Base-by-base conservation (phyloP, 2,329 filamentous ascomycete genomes). In the Penicillium thymicola region DNA sequence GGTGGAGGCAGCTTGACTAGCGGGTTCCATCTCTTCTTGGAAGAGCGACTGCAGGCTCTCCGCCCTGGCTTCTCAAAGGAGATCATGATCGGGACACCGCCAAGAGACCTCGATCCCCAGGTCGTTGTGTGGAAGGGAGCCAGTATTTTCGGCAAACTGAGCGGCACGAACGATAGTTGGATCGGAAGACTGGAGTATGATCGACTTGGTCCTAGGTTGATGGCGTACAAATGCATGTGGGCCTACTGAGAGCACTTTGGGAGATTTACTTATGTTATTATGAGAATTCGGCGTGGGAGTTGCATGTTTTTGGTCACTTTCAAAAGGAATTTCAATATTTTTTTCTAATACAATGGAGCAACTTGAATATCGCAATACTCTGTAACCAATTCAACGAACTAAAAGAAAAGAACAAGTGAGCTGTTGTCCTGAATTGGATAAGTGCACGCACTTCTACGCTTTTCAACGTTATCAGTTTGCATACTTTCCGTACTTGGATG, bases 91-190 rank as follows among this genome's bases (percentile, higher is more conserved):
- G 85, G 83, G 1, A 80, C 82, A 21, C 85, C 86, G n/a, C 94
- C 94, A 0, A 82, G 93, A 67, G 94, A 99, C 67, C 88, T 99
- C 78, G 94, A 99, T 75, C 91, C 94, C 58, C 92, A 97, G 75
- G 92, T 97, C n/a, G 89, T 97, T 51, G 87, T 88, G 9, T 99
- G 94, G 94, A 99, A 99, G 81, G 94, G 94, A 4, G 94, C 90
- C 0, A 96, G 92, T 71, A 92, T 99, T 16, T 99, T 97, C 79
- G 92, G 91, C 3, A 92, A 96, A 77, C 78, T 97, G 65, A 84
- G 87, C 58, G 79, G 79, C 44, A 92, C 91, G 16, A 97, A 97
- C 75, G 94, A 99, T 73, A 94, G 89, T 67, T 99, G 94, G 94
- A 90, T 97, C 69, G 89, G 88, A 14, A 84, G 85, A 45, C 81